A percentile compares a stretch with the other conserved stretches of the same genome.
Evolutionary conservation across 2,329 filamentous ascomycete species (phyloP).

Genomic region (Beauveria rudraprayagi): DNA sequence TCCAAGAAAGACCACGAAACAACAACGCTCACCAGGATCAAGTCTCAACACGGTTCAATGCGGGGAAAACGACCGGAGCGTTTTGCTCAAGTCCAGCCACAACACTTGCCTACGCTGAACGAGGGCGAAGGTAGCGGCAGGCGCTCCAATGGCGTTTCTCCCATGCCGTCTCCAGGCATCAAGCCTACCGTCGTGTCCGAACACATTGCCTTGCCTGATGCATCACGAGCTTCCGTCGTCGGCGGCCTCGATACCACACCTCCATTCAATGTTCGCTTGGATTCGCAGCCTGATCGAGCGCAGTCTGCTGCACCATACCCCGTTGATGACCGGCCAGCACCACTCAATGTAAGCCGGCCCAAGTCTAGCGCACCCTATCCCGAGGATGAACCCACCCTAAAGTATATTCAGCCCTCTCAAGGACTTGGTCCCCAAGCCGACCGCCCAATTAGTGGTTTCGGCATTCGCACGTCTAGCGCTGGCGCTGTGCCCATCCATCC

Average conservation of each 20-base stretch:
- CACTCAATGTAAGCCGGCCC: conserved; percentile 35
- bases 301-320: conserved; percentile 62
- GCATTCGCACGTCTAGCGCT: conserved; percentile 39
- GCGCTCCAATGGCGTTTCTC: conserved; percentile 25
- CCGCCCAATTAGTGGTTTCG: conserved; percentile 44
- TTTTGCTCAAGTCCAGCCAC: conserved; percentile 40
- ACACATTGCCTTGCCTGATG: conserved; percentile 38
- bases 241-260: conserved; percentile 32
- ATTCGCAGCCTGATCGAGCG: conserved; percentile 31
- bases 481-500: not conserved
- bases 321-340: conserved; percentile 53
- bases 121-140: conserved; percentile 28
- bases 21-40: conserved; percentile 81
- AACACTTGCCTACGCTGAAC: conserved; percentile 38
- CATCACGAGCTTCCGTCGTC: conserved; percentile 32
- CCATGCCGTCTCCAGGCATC: conserved; percentile 34
- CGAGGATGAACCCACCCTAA: conserved; percentile 37
- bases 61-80: conserved; percentile 53
- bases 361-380: conserved; percentile 45
- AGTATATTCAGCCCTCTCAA: conserved; percentile 37
- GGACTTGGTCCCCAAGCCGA: conserved; percentile 40
- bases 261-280: conserved; percentile 44
- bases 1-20: conserved; percentile 91
- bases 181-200: conserved; percentile 31
- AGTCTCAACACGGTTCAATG: conserved; percentile 66